phyloP scores from a whole-genome alignment of 345 rosid species.

The Syzygium aqueum region DNA sequence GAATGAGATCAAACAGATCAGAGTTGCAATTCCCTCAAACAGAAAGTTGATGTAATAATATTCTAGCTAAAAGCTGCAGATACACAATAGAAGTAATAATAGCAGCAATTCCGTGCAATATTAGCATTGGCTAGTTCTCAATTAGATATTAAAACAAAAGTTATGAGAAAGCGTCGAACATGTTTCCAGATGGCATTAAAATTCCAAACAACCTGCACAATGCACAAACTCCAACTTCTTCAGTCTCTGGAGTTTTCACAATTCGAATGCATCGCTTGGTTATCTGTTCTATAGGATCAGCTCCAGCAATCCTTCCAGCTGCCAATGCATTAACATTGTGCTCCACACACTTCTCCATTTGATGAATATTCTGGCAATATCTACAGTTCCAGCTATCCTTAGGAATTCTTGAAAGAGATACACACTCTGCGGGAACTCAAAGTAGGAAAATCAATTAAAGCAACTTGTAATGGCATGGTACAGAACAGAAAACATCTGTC shows the following conservation, averaged over 20 bases:
- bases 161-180: background rate
- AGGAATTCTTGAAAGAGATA: conserved; percentile 43
- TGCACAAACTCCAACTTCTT: conserved; percentile 71
- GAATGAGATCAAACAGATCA: background rate
- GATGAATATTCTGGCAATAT: conserved; percentile 49
- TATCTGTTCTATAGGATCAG: conserved; percentile 85
- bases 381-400: conserved; percentile 78
- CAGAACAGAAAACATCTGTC: background rate
- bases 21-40: background rate
- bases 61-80: background rate
- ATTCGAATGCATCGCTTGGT: conserved; percentile 81
- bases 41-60: background rate
- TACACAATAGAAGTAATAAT: background rate
- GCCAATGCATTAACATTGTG: conserved; percentile 72
- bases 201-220: conserved; percentile 66
- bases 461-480: background rate
- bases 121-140: background rate
- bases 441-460: background rate
- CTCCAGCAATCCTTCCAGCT: conserved; percentile 84
- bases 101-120: background rate
- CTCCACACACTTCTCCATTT: conserved; percentile 65
- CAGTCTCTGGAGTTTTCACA: conserved; percentile 42
- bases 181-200: background rate
- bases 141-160: background rate
- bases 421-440: conserved; percentile 35